phyloP scores from a whole-genome alignment of 306 rosid genomes.

The Trifolium repens region DNA sequence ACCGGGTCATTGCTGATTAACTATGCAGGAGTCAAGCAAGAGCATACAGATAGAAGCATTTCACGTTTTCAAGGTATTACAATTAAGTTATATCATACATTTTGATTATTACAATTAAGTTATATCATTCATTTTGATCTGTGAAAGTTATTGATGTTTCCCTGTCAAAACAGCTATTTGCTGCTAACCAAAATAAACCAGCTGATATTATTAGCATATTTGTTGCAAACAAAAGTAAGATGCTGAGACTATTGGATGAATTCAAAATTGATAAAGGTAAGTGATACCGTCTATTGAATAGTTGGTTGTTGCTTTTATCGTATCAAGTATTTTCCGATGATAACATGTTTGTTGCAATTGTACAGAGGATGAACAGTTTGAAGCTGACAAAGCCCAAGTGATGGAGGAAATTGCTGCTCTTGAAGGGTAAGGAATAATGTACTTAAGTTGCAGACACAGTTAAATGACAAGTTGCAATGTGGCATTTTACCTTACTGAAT shows the following conservation, averaged over 20 bases:
- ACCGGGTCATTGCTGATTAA: slow-evolving; percentile 33
- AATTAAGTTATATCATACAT: slow-evolving; percentile 10
- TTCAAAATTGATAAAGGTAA: slow-evolving; percentile 91
- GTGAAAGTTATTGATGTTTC: slow-evolving; percentile 40
- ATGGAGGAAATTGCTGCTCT: slow-evolving; percentile 89
- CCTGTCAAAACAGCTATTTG: slow-evolving; percentile 72
- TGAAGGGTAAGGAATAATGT: slow-evolving; percentile 53
- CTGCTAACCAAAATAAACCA: slow-evolving; percentile 93
- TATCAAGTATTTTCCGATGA: slow-evolving; percentile 29
- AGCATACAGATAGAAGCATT: slow-evolving; percentile 98
- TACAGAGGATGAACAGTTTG: slow-evolving; percentile 94
- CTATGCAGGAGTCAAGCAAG: slow-evolving; percentile 90
- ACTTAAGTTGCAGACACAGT: slow-evolving; percentile 42
- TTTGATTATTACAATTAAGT: background rate
- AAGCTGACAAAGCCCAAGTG: slow-evolving; percentile 96
- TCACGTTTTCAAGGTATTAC: slow-evolving; percentile 90
- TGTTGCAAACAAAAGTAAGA: slow-evolving; percentile 86
- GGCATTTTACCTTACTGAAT: slow-evolving; percentile 38
- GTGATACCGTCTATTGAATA: slow-evolving; percentile 5
- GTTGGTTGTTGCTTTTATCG: slow-evolving; percentile 24
- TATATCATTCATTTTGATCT: slow-evolving; percentile 8
- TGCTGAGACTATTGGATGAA: slow-evolving; percentile 87
- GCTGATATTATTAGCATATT: slow-evolving; percentile 80
- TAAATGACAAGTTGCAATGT: slow-evolving; percentile 31
- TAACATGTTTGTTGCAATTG: slow-evolving; percentile 33